Percentiles rank a stretch among this genome's conserved stretches.
phyloP scores from a whole-genome alignment of 495 filamentous ascomycete species.

The Cercophora sp. region DNA sequence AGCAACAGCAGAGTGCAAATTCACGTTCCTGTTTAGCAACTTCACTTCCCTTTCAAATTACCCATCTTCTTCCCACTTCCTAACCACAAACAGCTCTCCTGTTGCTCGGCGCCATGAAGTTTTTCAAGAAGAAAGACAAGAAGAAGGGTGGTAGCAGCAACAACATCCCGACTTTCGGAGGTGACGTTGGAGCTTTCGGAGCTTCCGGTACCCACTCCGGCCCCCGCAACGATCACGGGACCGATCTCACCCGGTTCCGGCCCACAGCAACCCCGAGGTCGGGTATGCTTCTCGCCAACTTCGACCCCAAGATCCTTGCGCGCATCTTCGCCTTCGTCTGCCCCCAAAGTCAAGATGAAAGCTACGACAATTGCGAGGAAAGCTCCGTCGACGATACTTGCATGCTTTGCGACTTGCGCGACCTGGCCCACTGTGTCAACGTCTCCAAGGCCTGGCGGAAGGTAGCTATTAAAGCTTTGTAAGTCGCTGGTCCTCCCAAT shows the following conservation, averaged over 20 bases:
- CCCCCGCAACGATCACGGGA: not conserved
- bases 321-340: slow-evolving; percentile 79
- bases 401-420: slow-evolving; percentile 92
- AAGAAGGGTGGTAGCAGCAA: slow-evolving; percentile 18
- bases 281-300: slow-evolving; percentile 31
- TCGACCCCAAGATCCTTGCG: slow-evolving; percentile 62
- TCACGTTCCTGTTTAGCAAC: not conserved
- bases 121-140: slow-evolving; percentile 40
- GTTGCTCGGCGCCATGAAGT: slow-evolving; percentile 30
- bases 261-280: slow-evolving; percentile 26
- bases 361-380: slow-evolving; percentile 76
- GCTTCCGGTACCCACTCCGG: slow-evolving; percentile 11
- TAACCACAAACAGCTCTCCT: not conserved
- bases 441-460: slow-evolving; percentile 71
- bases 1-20: not conserved
- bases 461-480: slow-evolving; percentile 57
- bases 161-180: slow-evolving; percentile 17
- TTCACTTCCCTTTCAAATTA: not conserved
- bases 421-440: slow-evolving; percentile 73
- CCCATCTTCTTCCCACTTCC: not conserved
- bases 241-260: slow-evolving; percentile 6
- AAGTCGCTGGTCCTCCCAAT: slow-evolving; percentile 24
- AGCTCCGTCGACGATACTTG: slow-evolving; percentile 80
- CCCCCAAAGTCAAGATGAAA: slow-evolving; percentile 73
- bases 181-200: not conserved